Percentiles rank a stretch among this genome's conserved stretches.
Conservation (phyloP, 371 early-diverging fungal species). For the Choanephora cucurbitarum region DNA sequence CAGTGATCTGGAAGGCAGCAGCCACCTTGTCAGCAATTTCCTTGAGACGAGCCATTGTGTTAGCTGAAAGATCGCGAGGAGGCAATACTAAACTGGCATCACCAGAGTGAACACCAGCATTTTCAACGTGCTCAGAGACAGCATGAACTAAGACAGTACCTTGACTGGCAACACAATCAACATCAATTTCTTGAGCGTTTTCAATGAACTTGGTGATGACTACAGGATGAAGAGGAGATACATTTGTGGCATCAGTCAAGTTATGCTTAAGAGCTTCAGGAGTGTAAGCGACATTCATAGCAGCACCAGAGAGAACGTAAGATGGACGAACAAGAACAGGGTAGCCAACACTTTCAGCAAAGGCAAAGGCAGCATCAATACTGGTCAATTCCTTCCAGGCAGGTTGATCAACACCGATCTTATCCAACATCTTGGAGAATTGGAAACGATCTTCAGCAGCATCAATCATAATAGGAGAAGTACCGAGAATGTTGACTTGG, state of each 20-base stretch:
- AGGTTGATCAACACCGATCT: conserved; percentile 93
- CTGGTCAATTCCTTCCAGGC: conserved; percentile 90
- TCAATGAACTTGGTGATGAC: conserved; percentile 93
- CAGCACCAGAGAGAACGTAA: conserved; percentile 95
- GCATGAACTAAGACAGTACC: conserved; percentile 84
- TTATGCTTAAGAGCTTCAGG: conserved; percentile 67
- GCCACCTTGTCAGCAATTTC: conserved; percentile 84
- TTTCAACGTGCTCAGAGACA: conserved; percentile 93
- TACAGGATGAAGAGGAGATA: conserved; percentile 91
- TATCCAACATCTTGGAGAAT: conserved; percentile 87
- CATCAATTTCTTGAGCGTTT: conserved; percentile 92
- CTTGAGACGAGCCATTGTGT: conserved; percentile 70
- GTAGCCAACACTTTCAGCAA: conserved; percentile 85
- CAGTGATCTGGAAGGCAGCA: conserved; percentile 87
- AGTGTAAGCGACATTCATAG: conserved; percentile 92
- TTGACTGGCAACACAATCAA: conserved; percentile 88
- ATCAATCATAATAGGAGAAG: conserved; percentile 90
- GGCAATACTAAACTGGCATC: conserved; percentile 94
- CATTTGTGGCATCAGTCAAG: conserved; percentile 80
- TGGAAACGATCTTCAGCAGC: conserved; percentile 92
- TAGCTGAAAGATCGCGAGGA: conserved; percentile 68
- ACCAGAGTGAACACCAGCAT: conserved; percentile 96
- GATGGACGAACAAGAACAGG: conserved; percentile 95
- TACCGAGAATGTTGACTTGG: conserved; percentile 82
- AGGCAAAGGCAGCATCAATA: conserved; percentile 74